phyloP scores from a whole-genome alignment of 345 rosid species.

The Nasturtium officinale region DNA sequence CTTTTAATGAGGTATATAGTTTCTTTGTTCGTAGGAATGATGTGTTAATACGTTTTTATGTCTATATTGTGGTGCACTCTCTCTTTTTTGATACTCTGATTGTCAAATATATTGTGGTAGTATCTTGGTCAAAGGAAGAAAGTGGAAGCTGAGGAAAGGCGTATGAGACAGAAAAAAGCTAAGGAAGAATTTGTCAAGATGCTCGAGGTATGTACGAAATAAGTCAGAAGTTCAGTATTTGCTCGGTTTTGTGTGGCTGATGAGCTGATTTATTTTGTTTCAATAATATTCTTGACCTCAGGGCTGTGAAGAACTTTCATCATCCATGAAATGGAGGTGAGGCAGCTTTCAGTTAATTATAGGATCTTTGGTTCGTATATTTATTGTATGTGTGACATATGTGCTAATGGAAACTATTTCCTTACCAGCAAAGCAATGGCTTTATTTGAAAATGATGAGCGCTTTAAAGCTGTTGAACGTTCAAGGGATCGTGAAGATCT shows the following conservation, averaged over 20 bases:
- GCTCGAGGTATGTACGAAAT: conserved; percentile 73
- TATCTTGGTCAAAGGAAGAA: conserved; percentile 97
- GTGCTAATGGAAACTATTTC: conserved; percentile 41
- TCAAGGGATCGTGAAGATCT: conserved; percentile 89
- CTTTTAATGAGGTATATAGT: conserved; percentile 86
- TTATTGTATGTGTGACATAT: conserved; percentile 6
- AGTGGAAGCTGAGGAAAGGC: conserved; percentile 94
- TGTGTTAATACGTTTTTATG: conserved; percentile 8
- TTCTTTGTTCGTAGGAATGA: conserved; percentile 16
- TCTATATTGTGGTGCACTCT: not conserved
- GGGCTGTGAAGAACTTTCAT: conserved; percentile 86
- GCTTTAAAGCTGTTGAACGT: conserved; percentile 93
- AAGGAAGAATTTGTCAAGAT: conserved; percentile 86
- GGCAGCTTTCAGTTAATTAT: conserved; percentile 24
- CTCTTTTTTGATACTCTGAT: conserved; percentile 18
- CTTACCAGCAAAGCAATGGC: conserved; percentile 76
- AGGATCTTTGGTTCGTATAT: conserved; percentile 20
- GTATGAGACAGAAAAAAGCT: conserved; percentile 92
- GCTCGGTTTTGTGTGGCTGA: conserved; percentile 4
- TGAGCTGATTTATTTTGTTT: conserved; percentile 31
- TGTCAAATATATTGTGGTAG: conserved; percentile 44
- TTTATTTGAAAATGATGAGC: conserved; percentile 91
- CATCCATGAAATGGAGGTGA: conserved; percentile 96
- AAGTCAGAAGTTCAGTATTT: conserved; percentile 18
- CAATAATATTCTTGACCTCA: conserved; percentile 47